Conservation (phyloP, 140 eudicot species). For the Erigeron philadelphicus region DNA sequence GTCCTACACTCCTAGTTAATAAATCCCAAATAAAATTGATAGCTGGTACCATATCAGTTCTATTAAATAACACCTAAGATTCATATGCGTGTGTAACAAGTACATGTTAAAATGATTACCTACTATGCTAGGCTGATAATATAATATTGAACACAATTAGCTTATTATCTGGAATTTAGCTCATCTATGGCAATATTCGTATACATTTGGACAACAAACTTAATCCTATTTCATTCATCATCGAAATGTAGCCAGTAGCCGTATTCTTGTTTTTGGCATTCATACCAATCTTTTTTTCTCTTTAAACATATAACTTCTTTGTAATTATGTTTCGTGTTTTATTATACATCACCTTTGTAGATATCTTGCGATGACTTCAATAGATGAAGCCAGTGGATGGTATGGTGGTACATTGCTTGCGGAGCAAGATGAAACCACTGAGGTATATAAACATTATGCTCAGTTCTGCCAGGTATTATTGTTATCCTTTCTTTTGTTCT, state of each 20-base stretch:
- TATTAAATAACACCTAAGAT: not conserved
- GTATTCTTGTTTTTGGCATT: not conserved
- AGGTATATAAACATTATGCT: conserved; percentile 76
- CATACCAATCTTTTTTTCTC: not conserved
- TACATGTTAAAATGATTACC: not conserved
- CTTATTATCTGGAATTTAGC: not conserved
- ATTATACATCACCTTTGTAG: conserved; percentile 32
- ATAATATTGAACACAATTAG: not conserved
- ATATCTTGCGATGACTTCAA: conserved; percentile 73
- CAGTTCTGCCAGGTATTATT: conserved; percentile 69
- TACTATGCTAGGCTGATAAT: not conserved
- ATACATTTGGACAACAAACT: not conserved
- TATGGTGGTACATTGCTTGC: conserved; percentile 86
- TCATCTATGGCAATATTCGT: not conserved
- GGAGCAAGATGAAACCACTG: conserved; percentile 83
- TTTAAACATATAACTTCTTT: not conserved
- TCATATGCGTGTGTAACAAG: not conserved
- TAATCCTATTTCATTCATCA: not conserved
- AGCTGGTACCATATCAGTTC: conserved; percentile 1
- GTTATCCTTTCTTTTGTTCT: not conserved
- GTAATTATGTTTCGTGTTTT: not conserved
- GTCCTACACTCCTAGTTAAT: not conserved
- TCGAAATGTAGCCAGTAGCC: not conserved
- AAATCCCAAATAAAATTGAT: not conserved
- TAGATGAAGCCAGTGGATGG: conserved; percentile 80